Percentiles rank a stretch among this genome's conserved stretches.
Conservation (phyloP, 257 asterid species). For the Solanum ahanhuiri region DNA sequence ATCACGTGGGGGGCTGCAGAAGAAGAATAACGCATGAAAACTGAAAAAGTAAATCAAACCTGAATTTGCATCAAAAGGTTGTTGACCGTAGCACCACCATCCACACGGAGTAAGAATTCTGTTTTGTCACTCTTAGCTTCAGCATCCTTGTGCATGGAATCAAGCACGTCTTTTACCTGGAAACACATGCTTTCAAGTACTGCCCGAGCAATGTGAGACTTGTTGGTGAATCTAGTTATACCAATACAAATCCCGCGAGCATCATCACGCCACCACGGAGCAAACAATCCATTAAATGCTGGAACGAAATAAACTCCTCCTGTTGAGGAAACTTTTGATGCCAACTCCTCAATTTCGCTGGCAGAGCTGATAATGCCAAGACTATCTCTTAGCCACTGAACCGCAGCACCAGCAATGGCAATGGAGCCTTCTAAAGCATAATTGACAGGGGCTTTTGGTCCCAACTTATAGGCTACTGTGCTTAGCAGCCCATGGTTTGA, state of each 20-base stretch:
- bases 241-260: conserved; percentile 91
- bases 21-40: neutral
- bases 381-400: conserved; percentile 92
- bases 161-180: conserved; percentile 89
- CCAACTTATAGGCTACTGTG: conserved; percentile 81
- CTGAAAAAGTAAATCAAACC: conserved; percentile 21
- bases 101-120: conserved; percentile 77
- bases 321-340: conserved; percentile 49
- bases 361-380: conserved; percentile 79
- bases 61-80: conserved; percentile 92
- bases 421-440: conserved; percentile 95
- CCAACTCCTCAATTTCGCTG: conserved; percentile 83
- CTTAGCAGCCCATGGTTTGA: conserved; percentile 74
- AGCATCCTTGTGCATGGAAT: conserved; percentile 90
- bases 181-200: conserved; percentile 98
- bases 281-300: conserved; percentile 89
- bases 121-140: conserved; percentile 40
- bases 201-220: conserved; percentile 88
- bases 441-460: conserved; percentile 69
- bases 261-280: conserved; percentile 99
- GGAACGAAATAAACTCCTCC: conserved; percentile 97
- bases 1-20: neutral
- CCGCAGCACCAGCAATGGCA: conserved; percentile 98
- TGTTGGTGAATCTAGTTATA: conserved; percentile 84
- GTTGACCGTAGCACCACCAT: conserved; percentile 90